Percentiles rank a stretch among this genome's conserved stretches.
phyloP scores from a whole-genome alignment of 495 filamentous ascomycete species.

The Annulohypoxylon moriforme region DNA sequence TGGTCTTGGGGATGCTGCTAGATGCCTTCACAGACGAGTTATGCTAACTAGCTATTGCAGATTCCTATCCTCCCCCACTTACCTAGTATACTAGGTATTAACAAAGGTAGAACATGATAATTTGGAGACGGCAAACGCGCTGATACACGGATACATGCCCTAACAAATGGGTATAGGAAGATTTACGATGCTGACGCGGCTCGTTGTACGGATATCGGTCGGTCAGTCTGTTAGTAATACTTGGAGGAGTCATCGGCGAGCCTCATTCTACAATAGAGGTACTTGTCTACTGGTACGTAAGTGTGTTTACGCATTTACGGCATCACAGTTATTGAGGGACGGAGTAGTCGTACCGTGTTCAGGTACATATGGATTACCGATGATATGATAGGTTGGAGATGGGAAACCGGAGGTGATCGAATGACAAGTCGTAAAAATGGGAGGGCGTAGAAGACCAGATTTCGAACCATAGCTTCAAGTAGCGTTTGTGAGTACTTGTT shows the following conservation, averaged over 20 bases:
- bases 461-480: not conserved
- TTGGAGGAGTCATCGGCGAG: not conserved
- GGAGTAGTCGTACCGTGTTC: not conserved
- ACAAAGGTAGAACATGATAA: no score
- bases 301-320: not conserved
- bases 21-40: not conserved
- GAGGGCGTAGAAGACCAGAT: not conserved
- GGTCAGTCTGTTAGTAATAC: not conserved
- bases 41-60: no score
- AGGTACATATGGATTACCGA: not conserved
- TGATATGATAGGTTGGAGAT: not conserved
- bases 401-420: not conserved
- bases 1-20: not conserved
- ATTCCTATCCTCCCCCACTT: no score
- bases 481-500: not conserved
- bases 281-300: not conserved
- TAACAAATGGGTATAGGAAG: not conserved
- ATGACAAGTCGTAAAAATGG: not conserved
- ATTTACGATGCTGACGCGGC: constrained; percentile 19
- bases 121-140: no score
- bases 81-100: no score
- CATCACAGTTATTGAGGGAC: not conserved
- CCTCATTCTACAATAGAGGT: no score
- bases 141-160: not conserved
- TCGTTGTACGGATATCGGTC: constrained; percentile 8